phyloP scores from a whole-genome alignment of 306 rosid species.

The Echinosophora koreensis region DNA sequence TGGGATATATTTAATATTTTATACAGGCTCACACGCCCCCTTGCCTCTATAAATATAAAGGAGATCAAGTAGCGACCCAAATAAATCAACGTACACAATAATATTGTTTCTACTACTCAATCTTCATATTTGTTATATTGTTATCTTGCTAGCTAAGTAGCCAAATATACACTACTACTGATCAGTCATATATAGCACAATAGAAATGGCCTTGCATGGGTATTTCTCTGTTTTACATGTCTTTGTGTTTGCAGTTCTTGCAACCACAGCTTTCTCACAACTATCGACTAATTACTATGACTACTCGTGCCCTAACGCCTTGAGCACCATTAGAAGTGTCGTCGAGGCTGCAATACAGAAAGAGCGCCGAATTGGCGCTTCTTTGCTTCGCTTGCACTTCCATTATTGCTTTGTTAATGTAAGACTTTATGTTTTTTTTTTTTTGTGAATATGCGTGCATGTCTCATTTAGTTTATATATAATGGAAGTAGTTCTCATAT shows the following conservation, averaged over 20 bases:
- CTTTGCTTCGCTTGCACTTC: constrained; percentile 40
- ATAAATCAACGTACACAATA: too few relatives aligned
- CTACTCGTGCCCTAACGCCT: constrained; percentile 14
- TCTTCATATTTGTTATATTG: too few relatives aligned
- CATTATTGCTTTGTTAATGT: constrained; percentile 48
- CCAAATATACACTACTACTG: not conserved
- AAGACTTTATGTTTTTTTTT: not conserved
- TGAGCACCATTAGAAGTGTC: not conserved
- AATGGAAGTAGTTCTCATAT: too few relatives aligned
- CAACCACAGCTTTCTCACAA: constrained; percentile 13
- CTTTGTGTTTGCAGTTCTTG: not conserved
- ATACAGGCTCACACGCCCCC: not conserved
- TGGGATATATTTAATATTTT: not conserved
- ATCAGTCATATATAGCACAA: too few relatives aligned
- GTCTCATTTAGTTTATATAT: too few relatives aligned
- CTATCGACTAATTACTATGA: constrained; percentile 33
- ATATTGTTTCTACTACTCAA: too few relatives aligned
- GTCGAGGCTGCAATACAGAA: constrained; percentile 17
- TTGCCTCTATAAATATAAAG: constrained; percentile 17
- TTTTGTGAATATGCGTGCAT: too few relatives aligned
- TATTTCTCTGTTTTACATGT: not conserved
- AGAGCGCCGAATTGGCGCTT: constrained; percentile 46
- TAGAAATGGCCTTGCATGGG: constrained; percentile 18
- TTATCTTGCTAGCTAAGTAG: too few relatives aligned
- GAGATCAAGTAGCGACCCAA: too few relatives aligned